Evolutionary conservation across 805 yeast species (phyloP).

Genomic region (Peterozyma xylosa): DNA sequence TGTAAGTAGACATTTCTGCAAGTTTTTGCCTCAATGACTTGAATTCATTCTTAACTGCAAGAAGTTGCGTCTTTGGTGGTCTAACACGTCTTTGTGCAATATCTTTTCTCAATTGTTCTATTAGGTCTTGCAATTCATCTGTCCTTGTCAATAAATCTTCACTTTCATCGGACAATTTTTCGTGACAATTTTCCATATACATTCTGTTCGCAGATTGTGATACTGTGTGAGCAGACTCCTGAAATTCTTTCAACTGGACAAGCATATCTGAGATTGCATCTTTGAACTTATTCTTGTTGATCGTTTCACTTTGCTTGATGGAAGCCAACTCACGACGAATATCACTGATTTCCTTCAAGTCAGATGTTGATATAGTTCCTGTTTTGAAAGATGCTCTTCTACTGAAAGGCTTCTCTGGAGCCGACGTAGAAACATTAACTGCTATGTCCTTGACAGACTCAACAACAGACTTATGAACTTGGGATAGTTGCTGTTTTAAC

Average conservation of each 20-base stretch:
- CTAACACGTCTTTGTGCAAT: constrained; percentile 88
- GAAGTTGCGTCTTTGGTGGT: constrained; percentile 68
- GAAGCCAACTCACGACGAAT: constrained; percentile 54
- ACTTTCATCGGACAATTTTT: constrained; percentile 66
- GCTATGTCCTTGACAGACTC: constrained; percentile 4
- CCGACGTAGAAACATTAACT: background rate
- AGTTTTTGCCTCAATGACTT: constrained; percentile 46
- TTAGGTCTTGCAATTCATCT: constrained; percentile 86
- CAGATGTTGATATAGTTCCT: constrained; percentile 4
- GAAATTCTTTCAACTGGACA: constrained; percentile 42
- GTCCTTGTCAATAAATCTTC: constrained; percentile 69
- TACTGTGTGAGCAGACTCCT: constrained; percentile 33
- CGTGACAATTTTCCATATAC: constrained; percentile 73
- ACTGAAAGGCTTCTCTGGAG: background rate
- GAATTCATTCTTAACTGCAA: constrained; percentile 58
- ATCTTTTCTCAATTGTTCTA: constrained; percentile 84
- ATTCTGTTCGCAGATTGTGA: constrained; percentile 28
- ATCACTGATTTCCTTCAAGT: constrained; percentile 27
- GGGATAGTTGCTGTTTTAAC: constrained; percentile 18
- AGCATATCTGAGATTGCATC: constrained; percentile 34
- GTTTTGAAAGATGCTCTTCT: constrained; percentile 9
- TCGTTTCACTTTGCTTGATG: constrained; percentile 46
- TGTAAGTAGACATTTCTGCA: constrained; percentile 47
- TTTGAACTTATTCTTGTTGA: constrained; percentile 34
- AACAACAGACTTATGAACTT: constrained; percentile 15